Base-by-base conservation (phyloP, 192 early-diverging fungal genomes). In the Coemansia sp. region DNA sequence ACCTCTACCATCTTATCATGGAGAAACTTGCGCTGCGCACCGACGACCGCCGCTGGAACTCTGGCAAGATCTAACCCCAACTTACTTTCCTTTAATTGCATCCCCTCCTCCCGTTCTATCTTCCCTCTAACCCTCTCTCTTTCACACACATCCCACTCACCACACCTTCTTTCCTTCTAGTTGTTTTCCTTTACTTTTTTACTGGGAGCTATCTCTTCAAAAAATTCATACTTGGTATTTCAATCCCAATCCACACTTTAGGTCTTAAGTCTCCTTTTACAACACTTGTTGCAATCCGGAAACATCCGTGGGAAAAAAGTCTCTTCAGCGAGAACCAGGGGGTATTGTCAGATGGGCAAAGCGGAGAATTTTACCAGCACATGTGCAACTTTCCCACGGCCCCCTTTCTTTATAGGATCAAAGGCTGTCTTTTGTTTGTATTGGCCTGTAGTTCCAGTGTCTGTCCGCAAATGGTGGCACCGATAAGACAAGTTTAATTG, bases 1-100 rank as follows among this genome's bases (percentile, higher is more conserved):
- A 85, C 56, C 66, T 92, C 30, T 90, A 90, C 62, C 85, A 88
- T 38, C 71, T 75, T 25, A 75, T 81, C 31, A 81, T 75, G 52
- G 78, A 81, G 66, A 48, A 31, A 7, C 62, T 81, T 61, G 78
- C 71, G 0, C 63, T 81, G 67, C 71, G 72, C 55, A 71, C 78
- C 27, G 67, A 75, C 38, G 72, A 71, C 31, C 68, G 55, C 6
- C 69, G 63, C 48, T 64, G 68, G 48, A 65, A 65, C 36, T 56
- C 61, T 11, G 52, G 50, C 29, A 53, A 52, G 4, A n/a, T 22
- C 11, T 52, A 10, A 52, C 3, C 14, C 13, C 15, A 7, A 20
- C n/a, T 10, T 41, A 6, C 22, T 45, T 10, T 45, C 19, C 7
- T 14, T 6, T 40, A 40, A 40, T 22, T 45, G 42, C 42, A 45